A percentile compares a stretch with the other conserved stretches of the same genome.
Conservation (phyloP, 139 green algal species). For the Tetradesmus lagerheimii region DNA sequence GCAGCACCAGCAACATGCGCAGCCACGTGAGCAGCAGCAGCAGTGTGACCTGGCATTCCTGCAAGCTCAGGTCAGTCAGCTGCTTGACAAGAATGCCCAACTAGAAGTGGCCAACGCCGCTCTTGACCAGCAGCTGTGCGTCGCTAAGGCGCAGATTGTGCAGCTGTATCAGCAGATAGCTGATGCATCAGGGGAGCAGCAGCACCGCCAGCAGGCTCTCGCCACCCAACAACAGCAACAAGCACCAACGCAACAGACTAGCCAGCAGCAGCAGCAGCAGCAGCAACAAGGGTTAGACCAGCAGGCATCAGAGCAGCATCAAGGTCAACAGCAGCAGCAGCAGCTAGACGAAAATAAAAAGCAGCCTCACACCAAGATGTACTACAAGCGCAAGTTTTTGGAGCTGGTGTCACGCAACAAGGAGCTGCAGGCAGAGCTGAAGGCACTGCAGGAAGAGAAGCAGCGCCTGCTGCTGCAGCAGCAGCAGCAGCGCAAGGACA, state of each 20-base stretch:
- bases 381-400: slow-evolving; percentile 33
- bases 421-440: background rate
- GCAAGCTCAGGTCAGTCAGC: background rate
- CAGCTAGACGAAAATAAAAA: background rate
- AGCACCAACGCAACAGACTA: background rate
- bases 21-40: background rate
- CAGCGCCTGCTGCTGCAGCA: background rate
- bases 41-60: background rate
- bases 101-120: background rate
- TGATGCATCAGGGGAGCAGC: background rate
- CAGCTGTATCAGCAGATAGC: slow-evolving; percentile 9
- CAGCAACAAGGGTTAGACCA: background rate
- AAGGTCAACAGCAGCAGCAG: background rate
- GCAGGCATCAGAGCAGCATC: background rate
- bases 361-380: background rate
- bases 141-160: background rate
- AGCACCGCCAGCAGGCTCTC: background rate
- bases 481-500: background rate
- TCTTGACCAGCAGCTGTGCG: slow-evolving; percentile 9
- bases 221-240: slow-evolving; percentile 8
- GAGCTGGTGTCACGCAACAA: background rate
- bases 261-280: slow-evolving; percentile 15
- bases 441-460: background rate
- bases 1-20: background rate
- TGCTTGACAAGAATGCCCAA: slow-evolving; percentile 4